phyloP scores from a whole-genome alignment of 768 basidiomycete species.

The Mycena pura region DNA sequence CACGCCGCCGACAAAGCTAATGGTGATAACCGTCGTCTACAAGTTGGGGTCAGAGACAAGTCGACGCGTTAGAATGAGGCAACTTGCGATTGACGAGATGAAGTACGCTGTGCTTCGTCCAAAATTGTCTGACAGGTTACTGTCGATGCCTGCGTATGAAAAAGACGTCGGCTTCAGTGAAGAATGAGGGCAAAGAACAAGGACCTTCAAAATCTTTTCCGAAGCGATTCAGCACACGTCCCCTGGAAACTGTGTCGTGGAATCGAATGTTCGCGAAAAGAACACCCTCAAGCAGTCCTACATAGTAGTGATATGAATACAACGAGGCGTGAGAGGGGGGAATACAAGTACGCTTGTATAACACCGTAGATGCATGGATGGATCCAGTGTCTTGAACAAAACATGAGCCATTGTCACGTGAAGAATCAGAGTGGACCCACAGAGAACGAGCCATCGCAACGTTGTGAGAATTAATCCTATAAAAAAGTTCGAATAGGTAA shows the following conservation, averaged over 20 bases:
- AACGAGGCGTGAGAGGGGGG: background rate
- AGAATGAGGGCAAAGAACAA: conserved; percentile 22
- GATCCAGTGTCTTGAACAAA: conserved; percentile 65
- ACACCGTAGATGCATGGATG: conserved; percentile 78
- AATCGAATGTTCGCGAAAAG: conserved; percentile 91
- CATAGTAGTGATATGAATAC: background rate
- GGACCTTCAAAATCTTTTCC: conserved; percentile 89
- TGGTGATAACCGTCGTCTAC: conserved; percentile 70
- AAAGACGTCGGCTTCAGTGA: conserved; percentile 11
- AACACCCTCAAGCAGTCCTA: conserved; percentile 75
- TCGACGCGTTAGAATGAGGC: background rate
- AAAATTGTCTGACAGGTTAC: conserved; percentile 83
- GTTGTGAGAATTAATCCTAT: conserved; percentile 56
- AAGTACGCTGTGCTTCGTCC: conserved; percentile 77
- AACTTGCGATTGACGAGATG: conserved; percentile 56
- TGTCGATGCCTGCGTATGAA: conserved; percentile 72
- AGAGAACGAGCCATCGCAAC: conserved; percentile 74
- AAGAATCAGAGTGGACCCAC: conserved; percentile 40
- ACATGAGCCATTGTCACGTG: conserved; percentile 14
- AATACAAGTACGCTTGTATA: conserved; percentile 66
- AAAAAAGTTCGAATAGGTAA: too few species aligned
- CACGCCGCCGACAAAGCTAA: conserved; percentile 80
- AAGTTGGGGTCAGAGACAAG: background rate
- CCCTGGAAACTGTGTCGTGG: conserved; percentile 90
- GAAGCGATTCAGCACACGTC: conserved; percentile 81